Evolutionary conservation across 2,329 filamentous ascomycete genomes (phyloP), one percentile per base, ranked within the genome.

Genomic region (Colletotrichum agaves): DNA sequence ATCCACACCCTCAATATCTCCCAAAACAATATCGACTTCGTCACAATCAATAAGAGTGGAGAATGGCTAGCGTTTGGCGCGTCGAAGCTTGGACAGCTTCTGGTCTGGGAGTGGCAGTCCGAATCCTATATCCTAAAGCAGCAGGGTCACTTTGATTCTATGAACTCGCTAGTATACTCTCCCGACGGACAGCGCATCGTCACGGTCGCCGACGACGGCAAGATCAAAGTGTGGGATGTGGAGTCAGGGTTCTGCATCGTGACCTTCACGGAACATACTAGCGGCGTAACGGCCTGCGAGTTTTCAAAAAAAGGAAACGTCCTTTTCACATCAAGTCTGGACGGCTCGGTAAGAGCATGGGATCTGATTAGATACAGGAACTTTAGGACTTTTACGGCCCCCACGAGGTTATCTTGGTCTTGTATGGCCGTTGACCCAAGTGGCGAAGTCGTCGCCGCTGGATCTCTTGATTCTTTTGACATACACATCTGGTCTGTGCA

Each of bases 101-200:
- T 99, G 4, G 96, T 99, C 4, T 99, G 96, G 96, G 96, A 99
- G 78, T 99, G 97, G 94, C 95, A 98, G 77, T 99, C 96, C 0
- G 97, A 99, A 79, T 98, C 95, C 5, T 99, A 99, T 78, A 97
- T 99, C 66, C 84, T 99, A 53, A 99, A 99, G 80, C 96, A 99
- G 76, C 96, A 98, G 79, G 96, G 95, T 0, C 96, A 99, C 79
- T 94, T 97, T 71, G 96, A 99, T 77, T 92, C 93, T 2, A 94
- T 98, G 88, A 98, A 98, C 78, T 88, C 94, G 0, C 84, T 99
- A 4, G 91, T 92, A 8, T 99, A 98, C 79, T 95, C 96, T 5
- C 94, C 96, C 0, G 95, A 98, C 74, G 95, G 96, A 4, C 93
- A 97, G 75, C 90, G 92, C 43, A 93, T 99, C 70, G 91, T 99